Base-by-base conservation (phyloP, 169 alveolate species). In the Plasmodium relictum region DNA sequence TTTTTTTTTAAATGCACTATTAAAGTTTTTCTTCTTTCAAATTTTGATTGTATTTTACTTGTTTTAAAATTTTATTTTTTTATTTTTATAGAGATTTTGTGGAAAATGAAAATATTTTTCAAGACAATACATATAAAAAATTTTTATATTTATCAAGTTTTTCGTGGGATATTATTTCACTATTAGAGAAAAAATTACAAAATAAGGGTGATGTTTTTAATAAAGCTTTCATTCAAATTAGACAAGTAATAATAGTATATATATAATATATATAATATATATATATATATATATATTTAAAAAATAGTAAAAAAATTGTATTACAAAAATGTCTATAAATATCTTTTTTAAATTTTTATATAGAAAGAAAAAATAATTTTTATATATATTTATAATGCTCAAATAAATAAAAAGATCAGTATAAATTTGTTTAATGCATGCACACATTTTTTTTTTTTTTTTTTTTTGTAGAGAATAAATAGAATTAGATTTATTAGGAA, bases 121-220 rank as follows among this genome's bases (percentile, higher is more conserved):
- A 86, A 44, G 92, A 86, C 59, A 72, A 62, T 42, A 16, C 76
- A 12, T 44, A 69, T 44, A 86, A 69, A 39, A 86, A 86, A 48
- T 65, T 70, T 54, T 14, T 61, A 10, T 86, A 86, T 42, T 50
- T 86, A 22, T 86, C 92, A 24, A 70, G 65, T 50, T 86, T 31
- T 52, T 41, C 92, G 4, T 86, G 92, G 92, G 26, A 86, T 41
- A 86, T 86, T 59, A 86, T 86, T 59, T 69, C 86, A 3, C 66
- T 56, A 16, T 54, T 86, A 56, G 92, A 86, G 50, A 63, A 70
- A 42, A 86, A 86, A 66, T 26, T 86, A 41, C 70, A 86, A 31
- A 61, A 86, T 45, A 63, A 86, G 14, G 44, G 52, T 37, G 50
- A 52, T 31, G 50, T 73, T 70, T 86, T 86, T 54, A 86, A 70